Evolutionary conservation across 176 grass and related monocot genomes (phyloP), one percentile per base, ranked within the genome.

Genomic region (Microstegium vimineum): DNA sequence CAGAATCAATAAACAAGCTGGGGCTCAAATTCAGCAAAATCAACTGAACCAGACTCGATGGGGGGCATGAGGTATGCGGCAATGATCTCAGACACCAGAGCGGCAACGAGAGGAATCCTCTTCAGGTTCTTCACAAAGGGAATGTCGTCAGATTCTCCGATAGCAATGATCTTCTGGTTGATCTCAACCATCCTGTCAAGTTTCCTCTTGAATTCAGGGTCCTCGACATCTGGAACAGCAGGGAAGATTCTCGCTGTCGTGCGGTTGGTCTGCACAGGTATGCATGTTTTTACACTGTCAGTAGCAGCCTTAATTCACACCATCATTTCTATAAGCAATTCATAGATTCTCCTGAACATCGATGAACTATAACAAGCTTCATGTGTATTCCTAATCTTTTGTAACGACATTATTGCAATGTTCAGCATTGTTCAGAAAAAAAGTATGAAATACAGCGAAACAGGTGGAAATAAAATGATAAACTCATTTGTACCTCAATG

Each of bases 131-230:
- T 97, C 80, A 97, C 74, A 14, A 97, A 37, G 45, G 92, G 78
- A 2, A 92, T 78, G 42, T 94, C 88, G 0, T 84, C 49, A 52
- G 83, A 89, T 72, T 87, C 56, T 31, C 90, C 77, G 10, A 87
- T 20, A 0, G 90, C 87, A 59, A 89, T 49, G 23, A 99, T 63
- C 81, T 99, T 86, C 85, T 89, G 9, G 72, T 90, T 95, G 83
- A 95, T 87, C 66, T 82, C 93, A 34, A 94, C 95, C 95, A 97
- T 94, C 73, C 86, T 82, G 65, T 93, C 92, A 67, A 97, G 77
- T 67, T 97, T 94, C 83, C 96, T 99, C 89, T 92, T 99, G 87
- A 99, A 99, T 71, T 99, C 96, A 33, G 93, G 93, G 82, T 95
- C 94, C 83, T 99, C 96, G 1, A 99, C 93, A 30, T 99, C 93